phyloP scores from a whole-genome alignment of 2,329 filamentous ascomycete genomes.

The Elsinoe australis region DNA sequence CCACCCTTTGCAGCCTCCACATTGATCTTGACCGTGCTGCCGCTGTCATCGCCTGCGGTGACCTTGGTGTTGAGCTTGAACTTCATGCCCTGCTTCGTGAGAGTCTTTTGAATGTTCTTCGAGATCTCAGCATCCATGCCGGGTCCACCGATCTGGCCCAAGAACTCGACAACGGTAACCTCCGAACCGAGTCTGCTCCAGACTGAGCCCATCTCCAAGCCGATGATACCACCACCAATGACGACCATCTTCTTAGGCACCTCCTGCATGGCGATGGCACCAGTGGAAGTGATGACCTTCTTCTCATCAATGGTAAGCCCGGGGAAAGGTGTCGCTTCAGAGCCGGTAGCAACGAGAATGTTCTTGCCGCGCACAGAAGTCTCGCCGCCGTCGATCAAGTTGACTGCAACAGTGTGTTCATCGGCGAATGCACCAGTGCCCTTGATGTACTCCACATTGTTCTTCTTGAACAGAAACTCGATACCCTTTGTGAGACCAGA shows the following conservation, averaged over 20 bases:
- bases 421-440: conserved; percentile 79
- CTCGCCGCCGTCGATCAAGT: conserved; percentile 85
- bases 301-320: conserved; percentile 95
- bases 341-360: conserved; percentile 94
- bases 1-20: conserved; percentile 93
- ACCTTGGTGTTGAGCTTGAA: conserved; percentile 99
- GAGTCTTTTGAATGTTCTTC: conserved; percentile 84
- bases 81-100: conserved; percentile 93
- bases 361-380: conserved; percentile 84
- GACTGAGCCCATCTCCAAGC: conserved; percentile 94
- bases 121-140: conserved; percentile 94
- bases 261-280: conserved; percentile 79
- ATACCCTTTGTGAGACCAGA: conserved; percentile 87
- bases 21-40: conserved; percentile 70
- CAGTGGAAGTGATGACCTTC: conserved; percentile 93
- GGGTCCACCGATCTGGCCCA: conserved; percentile 91
- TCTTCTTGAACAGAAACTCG: conserved; percentile 98
- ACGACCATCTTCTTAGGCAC: conserved; percentile 95
- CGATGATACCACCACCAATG: conserved; percentile 97
- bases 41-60: conserved; percentile 68
- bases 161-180: conserved; percentile 95
- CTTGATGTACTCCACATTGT: conserved; percentile 96
- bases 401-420: conserved; percentile 86
- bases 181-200: conserved; percentile 91
- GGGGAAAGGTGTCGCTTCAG: conserved; percentile 91